Percentiles rank a stretch among this genome's conserved stretches.
phyloP scores from a whole-genome alignment of 1,284 basidiomycete genomes.

The Omphalotus olearius region DNA sequence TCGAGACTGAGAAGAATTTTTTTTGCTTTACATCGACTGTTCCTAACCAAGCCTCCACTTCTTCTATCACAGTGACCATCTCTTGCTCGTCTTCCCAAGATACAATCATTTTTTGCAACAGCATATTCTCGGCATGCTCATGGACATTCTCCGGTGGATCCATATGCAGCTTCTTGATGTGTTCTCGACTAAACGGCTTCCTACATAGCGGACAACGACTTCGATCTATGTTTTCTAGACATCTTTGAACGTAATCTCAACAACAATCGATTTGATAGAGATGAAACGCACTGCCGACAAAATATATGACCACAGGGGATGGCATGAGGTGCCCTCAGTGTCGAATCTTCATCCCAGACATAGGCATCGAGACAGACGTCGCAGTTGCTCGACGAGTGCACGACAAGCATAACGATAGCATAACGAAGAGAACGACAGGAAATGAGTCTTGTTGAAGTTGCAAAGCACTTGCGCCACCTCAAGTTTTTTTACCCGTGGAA shows the following conservation, averaged over 20 bases:
- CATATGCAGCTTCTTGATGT: slow-evolving; percentile 58
- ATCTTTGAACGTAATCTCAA: not conserved
- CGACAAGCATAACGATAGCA: slow-evolving; percentile 39
- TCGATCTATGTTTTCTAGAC: slow-evolving; percentile 6
- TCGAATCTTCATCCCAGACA: slow-evolving; percentile 36
- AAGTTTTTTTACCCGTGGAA: too few species aligned
- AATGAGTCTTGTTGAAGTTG: too few species aligned
- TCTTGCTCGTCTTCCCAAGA: slow-evolving; percentile 10
- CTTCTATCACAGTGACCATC: slow-evolving; percentile 1
- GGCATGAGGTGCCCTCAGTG: slow-evolving; percentile 43
- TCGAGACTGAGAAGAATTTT: not conserved
- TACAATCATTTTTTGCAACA: slow-evolving; percentile 27
- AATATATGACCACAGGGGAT: slow-evolving; percentile 73
- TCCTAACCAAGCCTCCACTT: slow-evolving; percentile 5
- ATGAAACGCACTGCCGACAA: slow-evolving; percentile 48
- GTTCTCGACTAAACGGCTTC: slow-evolving; percentile 47
- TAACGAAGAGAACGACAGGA: not conserved
- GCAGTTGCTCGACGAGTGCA: slow-evolving; percentile 61
- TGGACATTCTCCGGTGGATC: slow-evolving; percentile 36
- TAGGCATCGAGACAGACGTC: slow-evolving; percentile 55
- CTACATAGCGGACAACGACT: slow-evolving; percentile 35
- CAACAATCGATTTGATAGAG: not conserved
- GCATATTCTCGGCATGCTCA: slow-evolving; percentile 29
- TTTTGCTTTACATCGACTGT: not conserved
- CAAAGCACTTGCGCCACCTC: too few species aligned